Conservation (phyloP, 169 alveolate species). For the Plasmodium falciparum region DNA sequence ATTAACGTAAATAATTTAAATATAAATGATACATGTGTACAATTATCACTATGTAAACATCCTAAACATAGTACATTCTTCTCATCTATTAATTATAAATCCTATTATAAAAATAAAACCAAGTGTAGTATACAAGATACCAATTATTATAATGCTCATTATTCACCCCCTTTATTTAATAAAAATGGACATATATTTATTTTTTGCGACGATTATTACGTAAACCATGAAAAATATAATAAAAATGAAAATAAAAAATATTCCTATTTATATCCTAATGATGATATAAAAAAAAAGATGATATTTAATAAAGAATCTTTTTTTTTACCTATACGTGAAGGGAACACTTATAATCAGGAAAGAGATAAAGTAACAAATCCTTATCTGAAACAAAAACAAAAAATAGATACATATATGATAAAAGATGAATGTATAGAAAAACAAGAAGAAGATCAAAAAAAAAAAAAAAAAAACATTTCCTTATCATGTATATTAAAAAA, state of each 20-base stretch:
- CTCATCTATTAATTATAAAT: conserved; percentile 13
- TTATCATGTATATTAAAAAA: background rate
- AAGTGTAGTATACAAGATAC: conserved; percentile 23
- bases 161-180: conserved; percentile 57
- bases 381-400: background rate
- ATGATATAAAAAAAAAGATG: background rate
- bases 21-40: conserved; percentile 15
- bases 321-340: conserved; percentile 2
- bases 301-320: background rate
- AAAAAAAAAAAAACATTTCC: background rate
- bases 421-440: background rate
- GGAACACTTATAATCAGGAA: too few species aligned
- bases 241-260: background rate
- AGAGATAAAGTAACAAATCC: background rate
- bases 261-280: background rate
- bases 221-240: too few species aligned
- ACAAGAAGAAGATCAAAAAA: conserved; percentile 1
- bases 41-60: conserved; percentile 49
- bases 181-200: conserved; percentile 9
- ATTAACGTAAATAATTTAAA: background rate
- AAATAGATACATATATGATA: background rate
- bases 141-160: background rate
- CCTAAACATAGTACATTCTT: conserved; percentile 47
- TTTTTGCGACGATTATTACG: conserved; percentile 33
- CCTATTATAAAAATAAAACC: conserved; percentile 12